phyloP scores from a whole-genome alignment of 306 rosid species.

The Luffa aegyptiaca region DNA sequence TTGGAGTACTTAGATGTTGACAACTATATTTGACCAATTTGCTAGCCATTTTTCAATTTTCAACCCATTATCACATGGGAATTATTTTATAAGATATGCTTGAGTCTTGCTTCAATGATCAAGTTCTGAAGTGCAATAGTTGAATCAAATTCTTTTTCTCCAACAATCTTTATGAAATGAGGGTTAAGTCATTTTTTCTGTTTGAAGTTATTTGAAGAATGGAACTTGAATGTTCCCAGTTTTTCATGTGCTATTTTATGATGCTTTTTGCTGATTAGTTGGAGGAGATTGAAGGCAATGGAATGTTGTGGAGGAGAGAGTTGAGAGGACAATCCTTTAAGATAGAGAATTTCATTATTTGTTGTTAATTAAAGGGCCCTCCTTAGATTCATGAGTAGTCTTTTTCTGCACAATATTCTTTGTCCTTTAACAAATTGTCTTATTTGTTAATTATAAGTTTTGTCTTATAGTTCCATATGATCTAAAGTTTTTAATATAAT shows the following conservation, averaged over 20 bases:
- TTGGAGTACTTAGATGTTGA: background rate
- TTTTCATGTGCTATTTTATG: background rate
- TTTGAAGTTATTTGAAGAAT: background rate
- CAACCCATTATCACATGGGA: slow-evolving; percentile 29
- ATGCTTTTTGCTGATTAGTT: background rate
- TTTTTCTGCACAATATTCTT: background rate
- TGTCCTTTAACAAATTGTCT: background rate
- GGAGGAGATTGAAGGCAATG: background rate
- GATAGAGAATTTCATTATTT: background rate
- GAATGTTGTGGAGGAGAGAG: background rate
- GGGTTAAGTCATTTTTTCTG: background rate
- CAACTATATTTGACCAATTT: background rate
- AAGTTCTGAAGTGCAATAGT: background rate
- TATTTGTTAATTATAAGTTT: background rate
- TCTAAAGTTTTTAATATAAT: background rate
- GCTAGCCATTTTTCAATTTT: background rate
- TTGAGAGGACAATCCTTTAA: background rate
- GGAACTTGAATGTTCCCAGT: background rate
- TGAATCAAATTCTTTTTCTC: background rate
- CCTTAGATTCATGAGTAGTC: background rate
- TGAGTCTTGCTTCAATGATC: background rate
- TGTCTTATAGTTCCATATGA: background rate
- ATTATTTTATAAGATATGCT: slow-evolving; percentile 1
- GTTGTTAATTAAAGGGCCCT: background rate
- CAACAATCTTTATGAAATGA: background rate